Evolutionary conservation across 805 yeast species (phyloP).

Genomic region (Candida sphagnicola): DNA sequence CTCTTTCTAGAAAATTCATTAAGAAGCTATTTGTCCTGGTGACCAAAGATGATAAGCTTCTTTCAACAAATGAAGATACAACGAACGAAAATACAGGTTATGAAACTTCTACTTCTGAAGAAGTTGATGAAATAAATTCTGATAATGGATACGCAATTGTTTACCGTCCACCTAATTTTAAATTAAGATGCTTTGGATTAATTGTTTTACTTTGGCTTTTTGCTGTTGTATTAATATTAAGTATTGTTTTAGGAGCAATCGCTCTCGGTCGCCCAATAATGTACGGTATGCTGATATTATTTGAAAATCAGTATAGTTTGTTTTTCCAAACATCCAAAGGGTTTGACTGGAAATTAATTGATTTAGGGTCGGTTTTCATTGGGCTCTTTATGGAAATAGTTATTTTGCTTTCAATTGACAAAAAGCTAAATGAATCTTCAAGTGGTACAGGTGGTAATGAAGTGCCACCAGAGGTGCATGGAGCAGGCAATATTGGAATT

Average conservation of each 20-base stretch:
- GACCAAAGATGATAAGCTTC: constrained; percentile 67
- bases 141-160: constrained; percentile 62
- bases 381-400: constrained; percentile 15
- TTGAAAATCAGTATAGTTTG: not conserved
- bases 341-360: constrained; percentile 19
- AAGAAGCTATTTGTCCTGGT: constrained; percentile 76
- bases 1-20: constrained; percentile 57
- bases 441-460: constrained; percentile 11
- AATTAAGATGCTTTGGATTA: constrained; percentile 50
- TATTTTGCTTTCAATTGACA: constrained; percentile 9
- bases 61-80: constrained; percentile 17
- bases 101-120: constrained; percentile 29
- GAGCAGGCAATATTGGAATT: constrained; percentile 2
- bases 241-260: constrained; percentile 16
- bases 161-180: constrained; percentile 80
- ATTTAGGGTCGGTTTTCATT: constrained; percentile 14
- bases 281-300: not conserved
- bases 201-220: constrained; percentile 46
- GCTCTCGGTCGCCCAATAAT: constrained; percentile 27
- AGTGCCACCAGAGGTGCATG: constrained; percentile 7
- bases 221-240: constrained; percentile 28
- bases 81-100: constrained; percentile 11
- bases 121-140: constrained; percentile 34
- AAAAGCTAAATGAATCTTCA: constrained; percentile 1
- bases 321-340: not conserved